A percentile compares a stretch with the other conserved stretches of the same genome.
phyloP scores from a whole-genome alignment of 495 filamentous ascomycete species.

The Lasiosphaeria ovina region DNA sequence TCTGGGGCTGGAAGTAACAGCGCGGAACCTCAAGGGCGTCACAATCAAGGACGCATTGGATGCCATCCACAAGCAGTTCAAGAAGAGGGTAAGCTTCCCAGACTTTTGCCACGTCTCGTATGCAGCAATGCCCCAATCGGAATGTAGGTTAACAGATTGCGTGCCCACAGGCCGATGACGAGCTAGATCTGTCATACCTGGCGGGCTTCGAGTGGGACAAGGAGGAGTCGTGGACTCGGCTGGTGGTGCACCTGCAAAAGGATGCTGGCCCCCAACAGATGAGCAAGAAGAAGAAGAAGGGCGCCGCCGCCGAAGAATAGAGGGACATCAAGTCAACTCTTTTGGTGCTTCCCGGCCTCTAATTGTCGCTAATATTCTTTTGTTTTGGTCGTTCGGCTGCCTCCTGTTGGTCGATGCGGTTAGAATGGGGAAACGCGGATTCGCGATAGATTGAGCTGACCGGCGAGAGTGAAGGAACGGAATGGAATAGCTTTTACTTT shows the following conservation, averaged over 20 bases:
- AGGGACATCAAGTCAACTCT: slow-evolving; percentile 7
- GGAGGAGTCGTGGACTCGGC: slow-evolving; percentile 69
- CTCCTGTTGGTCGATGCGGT: slow-evolving; percentile 13
- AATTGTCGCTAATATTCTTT: background rate
- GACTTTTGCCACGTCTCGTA: background rate
- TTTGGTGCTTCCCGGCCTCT: background rate
- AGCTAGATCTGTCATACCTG: slow-evolving; percentile 77
- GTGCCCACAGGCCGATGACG: slow-evolving; percentile 72
- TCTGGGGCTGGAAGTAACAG: slow-evolving; percentile 81
- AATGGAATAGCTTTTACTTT: background rate
- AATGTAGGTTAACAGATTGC: background rate
- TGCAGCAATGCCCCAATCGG: background rate
- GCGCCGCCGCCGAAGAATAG: slow-evolving; percentile 53
- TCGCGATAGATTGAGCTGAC: slow-evolving; percentile 5
- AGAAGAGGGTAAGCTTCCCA: slow-evolving; percentile 71
- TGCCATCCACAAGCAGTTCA: slow-evolving; percentile 89
- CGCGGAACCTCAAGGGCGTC: slow-evolving; percentile 85
- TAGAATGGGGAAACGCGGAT: slow-evolving; percentile 10
- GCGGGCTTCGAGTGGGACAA: slow-evolving; percentile 94
- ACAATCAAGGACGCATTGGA: slow-evolving; percentile 94
- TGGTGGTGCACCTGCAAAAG: slow-evolving; percentile 82
- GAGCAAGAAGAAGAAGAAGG: slow-evolving; percentile 70
- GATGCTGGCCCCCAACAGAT: slow-evolving; percentile 52
- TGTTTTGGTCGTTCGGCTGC: slow-evolving; percentile 10
- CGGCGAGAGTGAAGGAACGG: background rate